phyloP scores from a whole-genome alignment of 2,329 filamentous ascomycete species.

The Myriosclerotinia curreyana region DNA sequence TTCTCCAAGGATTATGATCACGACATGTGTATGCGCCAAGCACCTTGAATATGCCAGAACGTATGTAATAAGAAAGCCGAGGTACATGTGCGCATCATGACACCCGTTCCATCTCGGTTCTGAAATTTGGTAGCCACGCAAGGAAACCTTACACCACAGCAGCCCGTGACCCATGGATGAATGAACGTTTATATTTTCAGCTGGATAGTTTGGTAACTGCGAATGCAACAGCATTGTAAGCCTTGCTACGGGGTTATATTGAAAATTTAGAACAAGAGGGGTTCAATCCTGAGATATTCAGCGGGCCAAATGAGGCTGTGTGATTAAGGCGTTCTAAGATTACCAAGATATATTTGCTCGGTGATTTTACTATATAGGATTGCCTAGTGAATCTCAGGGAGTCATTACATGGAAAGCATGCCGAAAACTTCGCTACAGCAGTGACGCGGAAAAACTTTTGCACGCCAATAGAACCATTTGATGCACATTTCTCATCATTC shows the following conservation, averaged over 20 bases:
- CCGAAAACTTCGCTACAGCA: conserved; percentile 1
- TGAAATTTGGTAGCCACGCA: neutral
- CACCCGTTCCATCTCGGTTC: neutral
- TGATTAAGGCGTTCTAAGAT: neutral
- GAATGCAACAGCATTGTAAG: neutral
- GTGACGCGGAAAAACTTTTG: neutral
- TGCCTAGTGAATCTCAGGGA: conserved; percentile 5
- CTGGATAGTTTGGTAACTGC: neutral
- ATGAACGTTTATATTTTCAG: conserved; percentile 1
- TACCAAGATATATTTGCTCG: neutral
- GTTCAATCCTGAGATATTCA: neutral
- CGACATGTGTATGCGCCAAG: conserved; percentile 7
- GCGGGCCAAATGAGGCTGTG: neutral
- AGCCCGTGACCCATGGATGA: neutral
- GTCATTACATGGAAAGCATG: neutral
- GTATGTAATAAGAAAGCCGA: neutral
- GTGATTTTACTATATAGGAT: conserved; percentile 16
- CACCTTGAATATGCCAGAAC: neutral
- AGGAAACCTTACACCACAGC: neutral
- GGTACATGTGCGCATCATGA: neutral
- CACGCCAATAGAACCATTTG: neutral
- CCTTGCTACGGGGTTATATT: neutral
- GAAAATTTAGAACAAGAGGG: neutral
- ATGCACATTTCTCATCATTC: neutral
- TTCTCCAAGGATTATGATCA: neutral